phyloP scores from a whole-genome alignment of 352 stramenopile genomes.

The Phytophthora melonis region DNA sequence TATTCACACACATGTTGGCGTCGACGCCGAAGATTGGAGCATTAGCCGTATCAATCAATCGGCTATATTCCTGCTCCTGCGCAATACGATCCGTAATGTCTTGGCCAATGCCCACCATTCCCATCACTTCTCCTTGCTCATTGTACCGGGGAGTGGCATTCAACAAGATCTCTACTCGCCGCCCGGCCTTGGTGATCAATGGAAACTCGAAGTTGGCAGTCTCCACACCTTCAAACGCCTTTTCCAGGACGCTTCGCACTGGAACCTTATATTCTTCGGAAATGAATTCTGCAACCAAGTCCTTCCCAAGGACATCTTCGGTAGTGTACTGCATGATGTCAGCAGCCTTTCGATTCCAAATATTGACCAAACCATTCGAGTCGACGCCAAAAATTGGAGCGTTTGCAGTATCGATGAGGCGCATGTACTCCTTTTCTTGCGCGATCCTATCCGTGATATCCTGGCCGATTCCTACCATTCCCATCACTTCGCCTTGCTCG shows the following conservation, averaged over 20 bases:
- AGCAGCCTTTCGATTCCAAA: conserved; percentile 83
- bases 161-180: conserved; percentile 57
- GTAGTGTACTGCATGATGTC: conserved; percentile 83
- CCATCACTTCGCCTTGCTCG: conserved; percentile 60
- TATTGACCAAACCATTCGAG: conserved; percentile 60
- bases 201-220: conserved; percentile 88
- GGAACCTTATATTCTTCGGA: conserved; percentile 39
- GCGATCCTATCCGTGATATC: conserved; percentile 70
- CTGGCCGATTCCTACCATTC: conserved; percentile 66
- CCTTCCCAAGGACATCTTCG: conserved; percentile 79
- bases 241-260: conserved; percentile 44
- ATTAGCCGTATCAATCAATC: conserved; percentile 81
- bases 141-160: conserved; percentile 79
- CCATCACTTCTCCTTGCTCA: conserved; percentile 73
- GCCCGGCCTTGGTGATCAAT: conserved; percentile 56
- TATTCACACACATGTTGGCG: conserved; percentile 66
- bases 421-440: conserved; percentile 71
- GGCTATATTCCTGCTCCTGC: conserved; percentile 73
- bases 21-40: conserved; percentile 80
- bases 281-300: conserved; percentile 71
- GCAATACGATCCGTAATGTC: conserved; percentile 71
- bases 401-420: conserved; percentile 78
- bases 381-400: conserved; percentile 78
- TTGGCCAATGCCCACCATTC: conserved; percentile 81
- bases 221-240: conserved; percentile 62